These are phyloP conservation scores for Heliamphora pulchella DNA, from an alignment of 179 eudicot genomes.

Conservation along the genomic window DNA sequence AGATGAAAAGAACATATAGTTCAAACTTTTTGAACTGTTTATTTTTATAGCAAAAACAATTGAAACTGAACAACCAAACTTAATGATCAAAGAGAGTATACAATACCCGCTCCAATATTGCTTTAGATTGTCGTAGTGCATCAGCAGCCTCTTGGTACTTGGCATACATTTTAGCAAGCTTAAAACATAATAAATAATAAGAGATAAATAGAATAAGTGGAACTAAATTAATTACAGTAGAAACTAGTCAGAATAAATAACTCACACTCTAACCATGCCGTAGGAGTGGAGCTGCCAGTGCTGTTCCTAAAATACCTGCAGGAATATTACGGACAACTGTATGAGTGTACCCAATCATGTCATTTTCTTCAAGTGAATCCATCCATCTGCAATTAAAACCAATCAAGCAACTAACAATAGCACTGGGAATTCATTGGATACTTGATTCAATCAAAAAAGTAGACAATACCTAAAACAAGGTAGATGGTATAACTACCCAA, in stretches of 20 bases:
- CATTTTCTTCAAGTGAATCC: conserved; percentile 27
- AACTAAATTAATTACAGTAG: background rate
- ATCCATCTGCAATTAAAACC: conserved; percentile 28
- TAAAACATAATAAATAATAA: background rate
- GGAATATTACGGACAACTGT: conserved; percentile 71
- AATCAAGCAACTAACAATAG: background rate
- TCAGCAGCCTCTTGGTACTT: conserved; percentile 97
- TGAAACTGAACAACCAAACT: background rate
- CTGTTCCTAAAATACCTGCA: conserved; percentile 88
- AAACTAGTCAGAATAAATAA: conserved; percentile 9
- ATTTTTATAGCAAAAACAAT: background rate
- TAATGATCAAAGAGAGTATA: background rate
- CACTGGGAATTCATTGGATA: background rate
- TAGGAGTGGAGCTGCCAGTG: conserved; percentile 86
- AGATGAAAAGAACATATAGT: background rate
- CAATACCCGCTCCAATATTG: conserved; percentile 63
- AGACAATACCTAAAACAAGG: background rate
- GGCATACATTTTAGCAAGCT: conserved; percentile 81
- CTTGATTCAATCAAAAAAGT: background rate
- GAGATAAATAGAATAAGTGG: background rate
- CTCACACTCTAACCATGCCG: conserved; percentile 97
- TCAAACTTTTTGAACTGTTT: background rate
- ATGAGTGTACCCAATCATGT: conserved; percentile 29
- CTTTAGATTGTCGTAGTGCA: conserved; percentile 76
- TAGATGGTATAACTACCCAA: background rate